A percentile compares a stretch with the other conserved stretches of the same genome.
phyloP scores from a whole-genome alignment of 1,139 yeast genomes.

The Suzukiozyma palmioleophila region DNA sequence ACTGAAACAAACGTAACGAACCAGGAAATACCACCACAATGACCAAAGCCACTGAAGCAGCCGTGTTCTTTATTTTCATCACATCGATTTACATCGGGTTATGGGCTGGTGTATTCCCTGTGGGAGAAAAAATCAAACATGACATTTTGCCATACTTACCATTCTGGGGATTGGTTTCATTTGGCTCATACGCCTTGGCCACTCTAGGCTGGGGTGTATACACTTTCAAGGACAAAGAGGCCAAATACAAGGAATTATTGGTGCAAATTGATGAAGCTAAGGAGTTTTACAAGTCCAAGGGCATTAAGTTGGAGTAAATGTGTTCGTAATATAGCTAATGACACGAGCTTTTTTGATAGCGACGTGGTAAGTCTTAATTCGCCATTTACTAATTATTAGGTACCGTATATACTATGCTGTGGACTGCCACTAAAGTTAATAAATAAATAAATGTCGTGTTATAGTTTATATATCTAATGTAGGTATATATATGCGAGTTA shows the following conservation, averaged over 20 bases:
- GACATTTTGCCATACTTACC: conserved; percentile 66
- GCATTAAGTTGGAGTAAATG: conserved; percentile 49
- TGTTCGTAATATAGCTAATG: neutral
- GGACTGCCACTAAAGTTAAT: too few species aligned
- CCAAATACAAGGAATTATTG: conserved; percentile 60
- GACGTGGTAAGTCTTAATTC: too few species aligned
- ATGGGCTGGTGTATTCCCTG: conserved; percentile 51
- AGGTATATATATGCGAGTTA: neutral
- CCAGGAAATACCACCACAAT: conserved; percentile 20
- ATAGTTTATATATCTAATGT: too few species aligned
- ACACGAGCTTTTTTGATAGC: too few species aligned
- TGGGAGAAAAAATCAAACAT: conserved; percentile 42
- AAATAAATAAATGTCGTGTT: too few species aligned
- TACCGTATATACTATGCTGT: too few species aligned
- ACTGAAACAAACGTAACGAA: neutral
- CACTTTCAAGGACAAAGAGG: conserved; percentile 72
- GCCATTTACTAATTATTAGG: too few species aligned
- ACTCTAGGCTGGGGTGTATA: conserved; percentile 69
- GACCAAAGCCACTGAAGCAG: conserved; percentile 71
- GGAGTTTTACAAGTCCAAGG: conserved; percentile 52
- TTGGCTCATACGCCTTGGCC: conserved; percentile 70
- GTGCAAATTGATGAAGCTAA: conserved; percentile 66
- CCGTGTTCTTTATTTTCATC: conserved; percentile 41
- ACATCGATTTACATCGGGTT: conserved; percentile 55
- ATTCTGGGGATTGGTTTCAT: conserved; percentile 66